phyloP scores from a whole-genome alignment of 306 rosid species.

The Phaseolus lunatus region DNA sequence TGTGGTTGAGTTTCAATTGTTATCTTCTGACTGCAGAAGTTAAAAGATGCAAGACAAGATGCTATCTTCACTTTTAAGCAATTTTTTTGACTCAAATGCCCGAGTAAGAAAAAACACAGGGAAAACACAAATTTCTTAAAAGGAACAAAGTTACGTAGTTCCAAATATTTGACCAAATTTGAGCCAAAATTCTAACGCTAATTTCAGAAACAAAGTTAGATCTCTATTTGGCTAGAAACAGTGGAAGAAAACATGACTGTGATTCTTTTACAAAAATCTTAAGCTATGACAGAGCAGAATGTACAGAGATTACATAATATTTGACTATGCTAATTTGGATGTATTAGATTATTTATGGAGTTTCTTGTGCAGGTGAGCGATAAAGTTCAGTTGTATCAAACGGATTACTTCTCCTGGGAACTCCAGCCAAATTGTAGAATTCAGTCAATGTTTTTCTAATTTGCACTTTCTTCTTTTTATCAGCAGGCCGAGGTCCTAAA shows the following conservation, averaged over 20 bases:
- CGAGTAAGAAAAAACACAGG: background rate
- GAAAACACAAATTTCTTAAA: background rate
- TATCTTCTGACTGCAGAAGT: background rate
- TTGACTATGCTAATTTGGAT: conserved; percentile 38
- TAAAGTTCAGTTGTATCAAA: conserved; percentile 53
- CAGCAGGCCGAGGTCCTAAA: conserved; percentile 77
- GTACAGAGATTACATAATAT: conserved; percentile 45
- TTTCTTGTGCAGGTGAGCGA: conserved; percentile 39
- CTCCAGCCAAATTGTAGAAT: conserved; percentile 52
- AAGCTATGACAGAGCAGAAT: conserved; percentile 41
- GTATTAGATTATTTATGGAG: conserved; percentile 37
- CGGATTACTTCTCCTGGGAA: conserved; percentile 50
- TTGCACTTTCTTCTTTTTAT: conserved; percentile 53
- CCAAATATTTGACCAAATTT: conserved; percentile 25
- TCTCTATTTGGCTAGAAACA: conserved; percentile 29
- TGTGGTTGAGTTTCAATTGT: too few species aligned
- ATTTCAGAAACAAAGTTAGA: conserved; percentile 1
- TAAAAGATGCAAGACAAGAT: background rate
- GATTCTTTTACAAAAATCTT: conserved; percentile 25
- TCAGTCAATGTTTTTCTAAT: conserved; percentile 51
- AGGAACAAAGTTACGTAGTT: conserved; percentile 2
- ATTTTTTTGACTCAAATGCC: background rate
- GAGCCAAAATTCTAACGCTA: conserved; percentile 20
- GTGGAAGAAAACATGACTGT: conserved; percentile 34
- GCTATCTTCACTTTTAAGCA: conserved; percentile 5